A percentile compares a stretch with the other conserved stretches of the same genome.
Evolutionary conservation across 148 eudicot genomes (phyloP).

Genomic region (Persicaria maculosa): DNA sequence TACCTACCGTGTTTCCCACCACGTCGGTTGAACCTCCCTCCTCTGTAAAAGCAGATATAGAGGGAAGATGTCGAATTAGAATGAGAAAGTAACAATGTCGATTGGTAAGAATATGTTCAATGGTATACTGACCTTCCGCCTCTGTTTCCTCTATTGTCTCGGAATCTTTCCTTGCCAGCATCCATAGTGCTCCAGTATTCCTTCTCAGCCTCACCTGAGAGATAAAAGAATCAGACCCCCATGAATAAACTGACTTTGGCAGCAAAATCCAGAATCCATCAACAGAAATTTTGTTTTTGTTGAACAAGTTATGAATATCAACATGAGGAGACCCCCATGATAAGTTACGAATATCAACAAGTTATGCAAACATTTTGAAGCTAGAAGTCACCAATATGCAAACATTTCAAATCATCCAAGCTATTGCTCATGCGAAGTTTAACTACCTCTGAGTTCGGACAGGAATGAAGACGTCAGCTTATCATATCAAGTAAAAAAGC

Average conservation of each 20-base stretch:
- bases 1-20: conserved; percentile 61
- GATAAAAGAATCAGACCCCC: background rate
- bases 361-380: too few relatives aligned
- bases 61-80: background rate
- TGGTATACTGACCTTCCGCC: conserved; percentile 27
- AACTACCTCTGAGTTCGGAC: background rate
- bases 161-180: conserved; percentile 34
- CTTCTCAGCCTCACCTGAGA: conserved; percentile 78
- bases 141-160: conserved; percentile 44
- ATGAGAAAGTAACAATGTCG: background rate
- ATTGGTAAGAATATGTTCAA: background rate
- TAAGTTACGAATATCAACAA: too few relatives aligned
- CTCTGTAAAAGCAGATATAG: conserved; percentile 34
- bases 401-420: background rate
- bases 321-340: background rate
- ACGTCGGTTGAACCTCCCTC: conserved; percentile 46
- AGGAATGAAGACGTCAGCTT: background rate
- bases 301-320: background rate
- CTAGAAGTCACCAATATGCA: background rate
- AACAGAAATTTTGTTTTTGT: background rate
- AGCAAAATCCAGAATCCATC: background rate
- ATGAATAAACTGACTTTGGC: background rate
- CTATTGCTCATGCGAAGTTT: background rate
- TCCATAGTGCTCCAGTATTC: conserved; percentile 73
- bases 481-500: background rate